Conservation (phyloP, 805 yeast genomes). For the Alloascoidea hylecoeti region DNA sequence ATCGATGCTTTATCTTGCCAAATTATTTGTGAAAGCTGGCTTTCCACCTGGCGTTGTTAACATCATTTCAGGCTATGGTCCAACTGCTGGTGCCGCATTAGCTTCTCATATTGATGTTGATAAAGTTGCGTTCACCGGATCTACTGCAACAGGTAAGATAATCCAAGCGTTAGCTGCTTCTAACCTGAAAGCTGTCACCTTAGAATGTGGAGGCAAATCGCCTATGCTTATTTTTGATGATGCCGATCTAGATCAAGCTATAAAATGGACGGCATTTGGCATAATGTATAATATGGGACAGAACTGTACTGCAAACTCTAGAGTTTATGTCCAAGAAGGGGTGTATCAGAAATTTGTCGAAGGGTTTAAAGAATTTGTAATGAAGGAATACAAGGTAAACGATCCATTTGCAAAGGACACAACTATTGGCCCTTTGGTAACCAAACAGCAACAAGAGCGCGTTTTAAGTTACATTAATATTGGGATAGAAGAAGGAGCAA, state of each 20-base stretch:
- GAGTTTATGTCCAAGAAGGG: constrained; percentile 42
- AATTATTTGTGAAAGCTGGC: constrained; percentile 66
- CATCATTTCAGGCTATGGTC: constrained; percentile 78
- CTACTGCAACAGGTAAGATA: constrained; percentile 77
- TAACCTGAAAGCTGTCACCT: constrained; percentile 47
- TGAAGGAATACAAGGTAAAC: constrained; percentile 31
- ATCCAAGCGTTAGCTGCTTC: constrained; percentile 39
- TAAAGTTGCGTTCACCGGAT: constrained; percentile 92
- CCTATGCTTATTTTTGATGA: constrained; percentile 50
- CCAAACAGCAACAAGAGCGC: constrained; percentile 40
- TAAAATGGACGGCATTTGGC: constrained; percentile 55
- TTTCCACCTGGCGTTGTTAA: constrained; percentile 87
- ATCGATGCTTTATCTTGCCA: constrained; percentile 66
- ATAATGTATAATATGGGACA: constrained; percentile 55
- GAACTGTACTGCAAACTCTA: constrained; percentile 54
- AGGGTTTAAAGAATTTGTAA: constrained; percentile 25
- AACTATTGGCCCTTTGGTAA: constrained; percentile 50
- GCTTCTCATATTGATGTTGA: constrained; percentile 67
- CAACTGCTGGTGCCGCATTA: constrained; percentile 69
- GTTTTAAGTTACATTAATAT: constrained; percentile 27
- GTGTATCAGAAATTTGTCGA: constrained; percentile 39
- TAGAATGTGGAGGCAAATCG: constrained; percentile 66
- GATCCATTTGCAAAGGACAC: constrained; percentile 31
- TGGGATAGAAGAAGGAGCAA: constrained; percentile 37
- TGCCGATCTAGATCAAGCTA: constrained; percentile 52